A percentile compares a stretch with the other conserved stretches of the same genome.
These are phyloP conservation scores for Neonectria magnoliae DNA, from an alignment of 2,329 filamentous ascomycete species.

Conservation along the genomic window DNA sequence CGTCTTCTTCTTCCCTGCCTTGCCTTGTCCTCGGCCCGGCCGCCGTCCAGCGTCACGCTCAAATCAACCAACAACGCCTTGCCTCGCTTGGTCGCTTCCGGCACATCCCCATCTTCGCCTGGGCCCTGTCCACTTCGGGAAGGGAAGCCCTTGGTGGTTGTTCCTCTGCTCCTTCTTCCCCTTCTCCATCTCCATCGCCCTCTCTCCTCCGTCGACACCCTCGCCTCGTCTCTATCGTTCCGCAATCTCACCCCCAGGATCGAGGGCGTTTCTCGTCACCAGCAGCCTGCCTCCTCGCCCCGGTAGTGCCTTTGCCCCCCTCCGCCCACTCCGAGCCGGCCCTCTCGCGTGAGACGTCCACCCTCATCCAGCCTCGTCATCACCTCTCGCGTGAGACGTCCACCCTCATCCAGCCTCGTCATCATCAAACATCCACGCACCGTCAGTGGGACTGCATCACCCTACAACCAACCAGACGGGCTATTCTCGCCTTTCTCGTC, in stretches of 20 bases:
- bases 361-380: not conserved
- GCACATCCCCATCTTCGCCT: conserved; percentile 5
- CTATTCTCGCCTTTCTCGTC: not conserved
- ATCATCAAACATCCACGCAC: conserved; percentile 1
- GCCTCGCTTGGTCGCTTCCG: conserved; percentile 13
- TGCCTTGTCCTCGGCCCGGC: conserved; percentile 20
- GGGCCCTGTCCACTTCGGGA: conserved; percentile 1
- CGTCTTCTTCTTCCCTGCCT: not conserved
- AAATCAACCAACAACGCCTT: conserved; percentile 16
- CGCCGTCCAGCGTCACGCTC: conserved; percentile 20
- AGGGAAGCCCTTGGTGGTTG: conserved; percentile 7
- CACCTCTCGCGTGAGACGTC: no score
- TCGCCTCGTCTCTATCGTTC: conserved; percentile 6
- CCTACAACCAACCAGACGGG: not conserved
- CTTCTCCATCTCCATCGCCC: not conserved
- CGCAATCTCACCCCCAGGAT: conserved; percentile 1
- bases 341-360: conserved; percentile 12
- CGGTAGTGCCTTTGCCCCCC: conserved; percentile 12
- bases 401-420: not conserved
- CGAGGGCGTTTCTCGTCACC: conserved; percentile 14
- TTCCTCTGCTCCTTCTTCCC: not conserved
- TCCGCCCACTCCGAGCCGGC: conserved; percentile 4
- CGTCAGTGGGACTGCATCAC: not conserved
- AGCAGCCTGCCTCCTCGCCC: conserved; percentile 17
- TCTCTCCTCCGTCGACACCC: conserved; percentile 7